These are phyloP conservation scores for Scopulariopsis brevicaulis DNA, from an alignment of 2,329 filamentous ascomycete species.

Conservation along the genomic window DNA sequence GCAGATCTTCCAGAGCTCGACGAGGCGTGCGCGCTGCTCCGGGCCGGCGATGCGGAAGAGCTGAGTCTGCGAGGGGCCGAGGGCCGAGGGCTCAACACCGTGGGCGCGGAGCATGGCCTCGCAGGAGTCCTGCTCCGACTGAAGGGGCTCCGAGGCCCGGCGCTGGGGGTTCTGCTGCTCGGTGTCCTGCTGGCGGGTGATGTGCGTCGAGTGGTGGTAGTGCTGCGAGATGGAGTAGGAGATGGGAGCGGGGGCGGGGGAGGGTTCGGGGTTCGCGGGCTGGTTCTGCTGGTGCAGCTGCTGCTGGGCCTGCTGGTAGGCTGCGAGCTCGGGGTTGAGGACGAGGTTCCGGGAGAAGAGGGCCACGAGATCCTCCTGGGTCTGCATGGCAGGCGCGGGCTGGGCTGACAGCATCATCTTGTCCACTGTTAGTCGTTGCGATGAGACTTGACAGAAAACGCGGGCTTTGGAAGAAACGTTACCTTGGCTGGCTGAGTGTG, in stretches of 20 bases:
- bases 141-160: constrained; percentile 37
- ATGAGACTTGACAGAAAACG: background rate
- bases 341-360: constrained; percentile 69
- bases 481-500: background rate
- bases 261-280: constrained; percentile 8
- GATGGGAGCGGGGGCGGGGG: constrained; percentile 31
- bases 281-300: constrained; percentile 13
- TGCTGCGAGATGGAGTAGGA: constrained; percentile 70
- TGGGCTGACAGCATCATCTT: constrained; percentile 5
- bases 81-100: constrained; percentile 55
- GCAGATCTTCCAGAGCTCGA: constrained; percentile 78
- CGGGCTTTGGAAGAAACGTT: background rate
- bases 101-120: constrained; percentile 51
- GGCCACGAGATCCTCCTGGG: constrained; percentile 65
- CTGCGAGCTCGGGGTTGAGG: constrained; percentile 23
- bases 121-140: constrained; percentile 34
- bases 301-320: constrained; percentile 15
- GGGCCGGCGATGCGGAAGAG: constrained; percentile 68
- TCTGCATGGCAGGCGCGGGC: background rate
- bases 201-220: constrained; percentile 58
- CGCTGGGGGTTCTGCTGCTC: constrained; percentile 24
- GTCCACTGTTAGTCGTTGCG: background rate
- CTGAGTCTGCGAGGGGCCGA: constrained; percentile 65
- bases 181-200: constrained; percentile 18
- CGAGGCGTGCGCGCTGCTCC: constrained; percentile 60